Base-by-base conservation (phyloP, 441 rosid species). In the Hura crepitans region DNA sequence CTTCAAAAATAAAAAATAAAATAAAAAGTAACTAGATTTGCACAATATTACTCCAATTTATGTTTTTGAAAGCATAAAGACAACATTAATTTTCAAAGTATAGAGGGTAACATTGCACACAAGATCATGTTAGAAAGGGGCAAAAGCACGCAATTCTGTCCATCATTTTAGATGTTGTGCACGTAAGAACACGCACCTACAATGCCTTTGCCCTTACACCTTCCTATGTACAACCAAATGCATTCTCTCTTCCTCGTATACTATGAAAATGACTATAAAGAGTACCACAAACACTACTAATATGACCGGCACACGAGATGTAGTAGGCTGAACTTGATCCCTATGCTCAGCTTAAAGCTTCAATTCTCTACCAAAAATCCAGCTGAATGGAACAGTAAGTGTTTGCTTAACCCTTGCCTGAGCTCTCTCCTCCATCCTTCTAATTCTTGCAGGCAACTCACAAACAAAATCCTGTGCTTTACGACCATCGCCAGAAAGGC, bases 371-470 rank as follows among this genome's bases (percentile, higher is more conserved):
- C 81, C 85, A 31, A 76, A 81, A 59, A 93, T 79, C 97, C 98
- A 93, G 68, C 94, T 93, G 83, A 89, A 90, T 12, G 97, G 92
- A 45, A 82, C 46, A n/a, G 17, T 64, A 1, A 89, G 77, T 71
- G 77, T 77, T 76, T 87, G 74, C 81, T 93, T 93, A 37, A 79
- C 87, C 78, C 87, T 82, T 69, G 81, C 88, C 63, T 83, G 91
- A 79, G 92, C 96, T 77, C 92, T 83, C 79, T 91, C 98, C 75
- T 87, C 96, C 73, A 93, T 66, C 85, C 80, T 86, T 75, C 92
- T 84, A 61, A 89, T 78, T 77, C 91, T 89, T 8, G 90, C 79
- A 61, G 92, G 69, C 66, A 89, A 72, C 2, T 87, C 89, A 0
- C 97, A 89, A 12, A 93, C 79, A 65, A 86, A 93, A 9, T 93